phyloP scores from a whole-genome alignment of 2,329 filamentous ascomycete species.

The Hypoxylon sp. region DNA sequence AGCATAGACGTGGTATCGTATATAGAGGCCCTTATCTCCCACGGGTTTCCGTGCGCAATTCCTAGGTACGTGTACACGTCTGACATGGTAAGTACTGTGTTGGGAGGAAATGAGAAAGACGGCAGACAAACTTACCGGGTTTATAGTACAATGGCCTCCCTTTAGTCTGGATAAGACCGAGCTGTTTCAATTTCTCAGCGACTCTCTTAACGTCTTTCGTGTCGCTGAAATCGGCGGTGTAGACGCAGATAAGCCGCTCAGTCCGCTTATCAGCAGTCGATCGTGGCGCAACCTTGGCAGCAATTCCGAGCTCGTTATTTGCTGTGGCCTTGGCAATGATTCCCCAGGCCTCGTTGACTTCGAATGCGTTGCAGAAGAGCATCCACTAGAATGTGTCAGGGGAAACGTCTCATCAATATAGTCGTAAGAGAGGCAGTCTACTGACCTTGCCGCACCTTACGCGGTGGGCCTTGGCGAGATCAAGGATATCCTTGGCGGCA shows the following conservation, averaged over 20 bases:
- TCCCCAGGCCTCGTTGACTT: conserved; percentile 76
- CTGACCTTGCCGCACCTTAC: conserved; percentile 77
- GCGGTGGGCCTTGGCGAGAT: conserved; percentile 70
- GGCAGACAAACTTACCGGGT: conserved; percentile 66
- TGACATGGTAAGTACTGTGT: conserved; percentile 49
- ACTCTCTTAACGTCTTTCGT: conserved; percentile 78
- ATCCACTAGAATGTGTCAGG: conserved; percentile 70
- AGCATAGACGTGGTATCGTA: conserved; percentile 65
- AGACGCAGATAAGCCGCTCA: conserved; percentile 79
- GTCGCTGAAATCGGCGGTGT: conserved; percentile 82
- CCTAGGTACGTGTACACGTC: conserved; percentile 79
- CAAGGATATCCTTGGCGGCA: conserved; percentile 69
- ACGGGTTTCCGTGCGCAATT: conserved; percentile 72
- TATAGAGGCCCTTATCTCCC: conserved; percentile 72
- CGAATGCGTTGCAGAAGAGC: conserved; percentile 71
- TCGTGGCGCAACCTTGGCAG: conserved; percentile 79
- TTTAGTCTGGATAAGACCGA: conserved; percentile 70
- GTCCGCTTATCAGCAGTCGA: conserved; percentile 60
- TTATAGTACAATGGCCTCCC: conserved; percentile 81
- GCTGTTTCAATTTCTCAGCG: conserved; percentile 71
- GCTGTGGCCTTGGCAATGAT: conserved; percentile 76
- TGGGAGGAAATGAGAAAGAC: not conserved
- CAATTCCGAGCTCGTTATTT: conserved; percentile 77
- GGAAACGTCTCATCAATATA: not conserved
- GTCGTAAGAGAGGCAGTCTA: not conserved